Percentiles rank a stretch among this genome's conserved stretches.
Conservation (phyloP, 345 rosid species). For the Lumnitzera racemosa region DNA sequence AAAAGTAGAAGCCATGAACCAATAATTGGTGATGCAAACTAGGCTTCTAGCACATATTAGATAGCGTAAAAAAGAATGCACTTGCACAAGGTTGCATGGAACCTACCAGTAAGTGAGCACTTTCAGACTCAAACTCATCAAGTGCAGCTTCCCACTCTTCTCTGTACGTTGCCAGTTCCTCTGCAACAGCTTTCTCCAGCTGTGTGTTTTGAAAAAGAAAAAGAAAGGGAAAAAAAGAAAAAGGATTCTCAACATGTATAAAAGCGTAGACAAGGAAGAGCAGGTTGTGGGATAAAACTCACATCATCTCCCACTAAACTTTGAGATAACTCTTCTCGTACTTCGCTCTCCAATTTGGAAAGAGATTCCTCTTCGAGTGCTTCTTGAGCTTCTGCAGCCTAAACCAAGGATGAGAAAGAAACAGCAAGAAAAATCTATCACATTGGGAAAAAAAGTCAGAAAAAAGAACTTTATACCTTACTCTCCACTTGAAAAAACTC, state of each 20-base stretch:
- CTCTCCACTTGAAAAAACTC: constrained; percentile 88
- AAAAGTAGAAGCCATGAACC: too few relatives aligned
- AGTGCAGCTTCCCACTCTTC: constrained; percentile 89
- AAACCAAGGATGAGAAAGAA: constrained; percentile 33
- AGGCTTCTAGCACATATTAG: not conserved
- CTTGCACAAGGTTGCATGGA: constrained; percentile 21
- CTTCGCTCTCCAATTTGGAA: constrained; percentile 73
- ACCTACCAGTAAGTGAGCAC: constrained; percentile 83
- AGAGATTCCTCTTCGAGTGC: constrained; percentile 93
- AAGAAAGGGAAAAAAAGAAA: constrained; percentile 10
- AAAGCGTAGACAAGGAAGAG: constrained; percentile 4
- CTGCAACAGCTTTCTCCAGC: constrained; percentile 73
- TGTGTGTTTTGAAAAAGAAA: constrained; percentile 17
- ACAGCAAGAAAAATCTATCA: constrained; percentile 9
- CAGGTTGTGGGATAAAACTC: constrained; percentile 22
- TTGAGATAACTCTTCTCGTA: constrained; percentile 79
- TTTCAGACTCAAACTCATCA: constrained; percentile 91
- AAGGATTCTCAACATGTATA: not conserved
- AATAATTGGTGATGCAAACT: not conserved
- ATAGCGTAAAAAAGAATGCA: constrained; percentile 12
- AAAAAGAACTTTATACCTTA: constrained; percentile 51
- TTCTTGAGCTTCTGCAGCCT: constrained; percentile 99
- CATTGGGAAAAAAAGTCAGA: constrained; percentile 8
- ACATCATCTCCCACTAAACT: constrained; percentile 71
- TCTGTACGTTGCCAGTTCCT: constrained; percentile 71